Evolutionary conservation across 345 rosid genomes (phyloP), one percentile per base, ranked within the genome.

Genomic region (Lepidium didymum): DNA sequence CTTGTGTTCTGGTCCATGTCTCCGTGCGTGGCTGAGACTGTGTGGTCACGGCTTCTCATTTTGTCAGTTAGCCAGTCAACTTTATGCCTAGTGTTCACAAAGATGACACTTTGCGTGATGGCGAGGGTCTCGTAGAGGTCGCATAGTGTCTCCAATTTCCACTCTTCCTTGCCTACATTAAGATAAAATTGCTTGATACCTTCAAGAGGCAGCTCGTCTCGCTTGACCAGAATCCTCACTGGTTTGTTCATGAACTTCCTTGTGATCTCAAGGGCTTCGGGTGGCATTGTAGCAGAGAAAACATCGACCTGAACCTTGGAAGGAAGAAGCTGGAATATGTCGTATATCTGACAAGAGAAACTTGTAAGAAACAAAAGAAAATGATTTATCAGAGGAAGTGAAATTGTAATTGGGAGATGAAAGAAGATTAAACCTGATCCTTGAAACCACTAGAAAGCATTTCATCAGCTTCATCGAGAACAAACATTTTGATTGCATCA

Each of bases 361-460:
- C 2, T 27, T 10, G 44, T 55, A 50, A 78, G 53, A 15, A 71
- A 1, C 4, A 23, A 23, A 64, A 9, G 6, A 45, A 27, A 1
- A 8, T 33, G 27, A 13, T 40, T 37, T 4, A 38, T 38, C 51
- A 59, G 25, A 53, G 14, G 44, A 4, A 4, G 19, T 12, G 3
- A 42, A 31, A 52, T n/a, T 5, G 34, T 18, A 5, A 6, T n/a
- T 7, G 34, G 1, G 41, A 41, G 36, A 6, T n/a, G 10, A 15
- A 13, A 49, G n/a, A 13, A 36, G 19, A 29, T 14, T 2, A 23
- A 53, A 86, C 96, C 96, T 92, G 96, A 72, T 90, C 97, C 79
- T 92, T 92, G 56, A 92, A 90, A 78, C 96, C 97, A 57, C 96
- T 88, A 4, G 98, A 92, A 56, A 92, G 96, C 98, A 92, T 92